Conservation (phyloP, 2,329 filamentous ascomycete species). For the Ceratocystiopsis sp. region DNA sequence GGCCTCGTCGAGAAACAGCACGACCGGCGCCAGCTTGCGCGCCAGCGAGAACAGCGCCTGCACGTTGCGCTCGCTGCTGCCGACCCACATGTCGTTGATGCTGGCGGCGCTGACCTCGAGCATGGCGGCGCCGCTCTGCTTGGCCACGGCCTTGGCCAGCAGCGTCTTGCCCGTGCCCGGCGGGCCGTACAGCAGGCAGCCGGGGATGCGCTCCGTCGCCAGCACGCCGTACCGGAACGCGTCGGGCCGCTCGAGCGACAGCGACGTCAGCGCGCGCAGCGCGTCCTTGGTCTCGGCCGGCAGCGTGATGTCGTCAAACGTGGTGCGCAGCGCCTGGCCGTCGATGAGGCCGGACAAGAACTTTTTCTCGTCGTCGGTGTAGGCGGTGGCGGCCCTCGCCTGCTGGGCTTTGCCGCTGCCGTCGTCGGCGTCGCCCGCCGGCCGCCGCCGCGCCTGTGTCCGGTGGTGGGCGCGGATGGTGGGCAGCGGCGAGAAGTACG, state of each 20-base stretch:
- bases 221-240: constrained; percentile 95
- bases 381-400: background rate
- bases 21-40: constrained; percentile 76
- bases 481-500: constrained; percentile 14
- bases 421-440: background rate
- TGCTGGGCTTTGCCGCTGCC: too few species aligned
- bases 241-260: constrained; percentile 75
- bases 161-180: too few species aligned
- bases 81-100: constrained; percentile 92
- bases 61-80: constrained; percentile 92
- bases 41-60: constrained; percentile 81
- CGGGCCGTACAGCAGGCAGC: constrained; percentile 78
- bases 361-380: constrained; percentile 63
- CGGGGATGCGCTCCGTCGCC: constrained; percentile 77
- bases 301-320: constrained; percentile 75
- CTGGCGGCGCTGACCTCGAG: constrained; percentile 83
- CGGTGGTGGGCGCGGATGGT: too few species aligned
- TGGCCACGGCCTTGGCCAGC: too few species aligned
- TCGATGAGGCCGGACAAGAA: constrained; percentile 71
- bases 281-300: constrained; percentile 70
- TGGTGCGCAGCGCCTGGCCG: constrained; percentile 64
- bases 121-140: too few species aligned
- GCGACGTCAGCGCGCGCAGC: constrained; percentile 71
- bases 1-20: constrained; percentile 95
- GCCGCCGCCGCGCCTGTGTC: too few species aligned